Conservation (phyloP, 2,329 filamentous ascomycete genomes). For the Endocalyx cinctus region DNA sequence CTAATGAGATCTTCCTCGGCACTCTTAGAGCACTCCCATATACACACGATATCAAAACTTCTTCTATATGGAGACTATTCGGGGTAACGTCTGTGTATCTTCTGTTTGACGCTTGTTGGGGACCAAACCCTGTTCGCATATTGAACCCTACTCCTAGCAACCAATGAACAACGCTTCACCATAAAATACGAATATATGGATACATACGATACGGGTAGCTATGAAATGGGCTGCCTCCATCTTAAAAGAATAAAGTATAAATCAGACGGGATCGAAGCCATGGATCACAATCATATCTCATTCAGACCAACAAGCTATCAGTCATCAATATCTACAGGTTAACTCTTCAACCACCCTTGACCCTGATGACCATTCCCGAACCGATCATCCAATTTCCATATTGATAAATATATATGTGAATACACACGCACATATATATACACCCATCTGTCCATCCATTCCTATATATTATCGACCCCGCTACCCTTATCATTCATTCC, state of each 20-base stretch:
- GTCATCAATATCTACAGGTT: constrained; percentile 6
- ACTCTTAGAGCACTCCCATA: too few species aligned
- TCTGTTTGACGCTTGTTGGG: constrained; percentile 45
- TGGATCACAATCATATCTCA: constrained; percentile 12
- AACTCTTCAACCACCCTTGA: too few species aligned
- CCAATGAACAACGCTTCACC: constrained; percentile 11
- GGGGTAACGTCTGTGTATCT: constrained; percentile 19
- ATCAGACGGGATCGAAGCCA: constrained; percentile 18
- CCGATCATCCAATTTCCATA: constrained; percentile 10
- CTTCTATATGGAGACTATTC: too few species aligned
- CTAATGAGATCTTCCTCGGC: too few species aligned
- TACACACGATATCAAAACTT: too few species aligned
- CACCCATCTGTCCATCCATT: too few species aligned
- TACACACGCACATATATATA: too few species aligned
- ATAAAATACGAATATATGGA: too few species aligned
- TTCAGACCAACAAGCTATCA: constrained; percentile 8
- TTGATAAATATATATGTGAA: too few species aligned
- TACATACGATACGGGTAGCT: too few species aligned
- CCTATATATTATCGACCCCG: constrained; percentile 16
- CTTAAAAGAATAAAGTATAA: constrained; percentile 18
- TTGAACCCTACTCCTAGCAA: constrained; percentile 37
- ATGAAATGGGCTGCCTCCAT: not conserved
- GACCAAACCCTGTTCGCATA: constrained; percentile 32
- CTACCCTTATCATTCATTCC: constrained; percentile 11
- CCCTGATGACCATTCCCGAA: constrained; percentile 12